Evolutionary conservation across 805 yeast species (phyloP).

Genomic region (Hyphopichia homilentoma): DNA sequence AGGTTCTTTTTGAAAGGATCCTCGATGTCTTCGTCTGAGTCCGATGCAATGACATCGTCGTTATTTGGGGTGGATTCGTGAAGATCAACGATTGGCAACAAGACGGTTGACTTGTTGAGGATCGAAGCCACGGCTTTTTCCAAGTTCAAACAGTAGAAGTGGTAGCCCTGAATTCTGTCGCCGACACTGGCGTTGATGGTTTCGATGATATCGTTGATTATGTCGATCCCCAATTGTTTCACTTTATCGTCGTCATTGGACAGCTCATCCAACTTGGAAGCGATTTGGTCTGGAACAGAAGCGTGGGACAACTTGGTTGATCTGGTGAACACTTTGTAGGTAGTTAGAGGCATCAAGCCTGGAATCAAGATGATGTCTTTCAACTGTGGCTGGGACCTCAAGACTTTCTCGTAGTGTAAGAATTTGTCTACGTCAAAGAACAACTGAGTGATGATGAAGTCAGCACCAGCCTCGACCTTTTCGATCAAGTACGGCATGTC

Average conservation of each 20-base stretch:
- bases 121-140: slow-evolving; percentile 91
- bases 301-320: slow-evolving; percentile 91
- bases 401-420: slow-evolving; percentile 54
- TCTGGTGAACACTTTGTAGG: slow-evolving; percentile 75
- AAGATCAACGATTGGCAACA: slow-evolving; percentile 43
- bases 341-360: slow-evolving; percentile 89
- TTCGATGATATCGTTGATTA: slow-evolving; percentile 61
- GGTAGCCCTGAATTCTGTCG: slow-evolving; percentile 73
- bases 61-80: slow-evolving; percentile 18
- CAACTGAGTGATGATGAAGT: slow-evolving; percentile 85
- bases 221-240: slow-evolving; percentile 76
- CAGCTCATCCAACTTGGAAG: slow-evolving; percentile 51
- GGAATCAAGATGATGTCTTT: slow-evolving; percentile 64
- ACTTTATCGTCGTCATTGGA: slow-evolving; percentile 72
- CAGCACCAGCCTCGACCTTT: slow-evolving; percentile 92
- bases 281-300: slow-evolving; percentile 58
- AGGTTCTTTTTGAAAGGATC: slow-evolving; percentile 23
- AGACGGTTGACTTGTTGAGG: slow-evolving; percentile 56
- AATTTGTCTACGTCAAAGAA: slow-evolving; percentile 86
- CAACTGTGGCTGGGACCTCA: slow-evolving; percentile 41
- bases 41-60: slow-evolving; percentile 37
- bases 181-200: slow-evolving; percentile 50
- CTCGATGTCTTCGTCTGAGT: slow-evolving; percentile 24
- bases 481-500: slow-evolving; percentile 81
- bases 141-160: slow-evolving; percentile 87